Conservation (phyloP, 2,329 filamentous ascomycete species). For the Ceratocystis harringtonii region DNA sequence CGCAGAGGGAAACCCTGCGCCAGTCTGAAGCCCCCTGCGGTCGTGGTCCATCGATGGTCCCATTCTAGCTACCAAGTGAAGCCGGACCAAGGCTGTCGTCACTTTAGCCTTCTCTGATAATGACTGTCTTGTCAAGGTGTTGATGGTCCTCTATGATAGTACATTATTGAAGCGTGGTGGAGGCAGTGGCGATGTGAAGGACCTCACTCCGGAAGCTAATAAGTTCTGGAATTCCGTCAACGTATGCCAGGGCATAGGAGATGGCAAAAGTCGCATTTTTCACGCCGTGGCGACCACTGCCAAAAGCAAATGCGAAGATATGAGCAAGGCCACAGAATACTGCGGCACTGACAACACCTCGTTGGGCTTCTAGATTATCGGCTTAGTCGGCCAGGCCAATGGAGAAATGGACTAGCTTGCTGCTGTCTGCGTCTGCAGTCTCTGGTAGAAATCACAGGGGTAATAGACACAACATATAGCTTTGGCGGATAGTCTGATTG, state of each 20-base stretch:
- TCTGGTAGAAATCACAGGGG: slow-evolving; percentile 23
- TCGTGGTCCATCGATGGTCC: slow-evolving; percentile 41
- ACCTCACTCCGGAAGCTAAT: slow-evolving; percentile 30
- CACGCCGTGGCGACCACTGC: slow-evolving; percentile 40
- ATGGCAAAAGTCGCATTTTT: slow-evolving; percentile 36
- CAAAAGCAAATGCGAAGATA: slow-evolving; percentile 29
- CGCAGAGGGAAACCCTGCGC: slow-evolving; percentile 25
- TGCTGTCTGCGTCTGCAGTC: slow-evolving; percentile 30
- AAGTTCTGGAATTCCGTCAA: slow-evolving; percentile 36
- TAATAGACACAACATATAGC: no score
- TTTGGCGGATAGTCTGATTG: no score
- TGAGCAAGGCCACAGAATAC: slow-evolving; percentile 32
- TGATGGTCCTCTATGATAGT: slow-evolving; percentile 34
- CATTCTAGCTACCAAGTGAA: slow-evolving; percentile 23
- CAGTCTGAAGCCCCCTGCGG: slow-evolving; percentile 31
- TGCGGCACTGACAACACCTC: slow-evolving; percentile 34
- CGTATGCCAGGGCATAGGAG: slow-evolving; percentile 36
- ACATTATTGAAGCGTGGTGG: slow-evolving; percentile 38
- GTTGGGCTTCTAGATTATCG: slow-evolving; percentile 36
- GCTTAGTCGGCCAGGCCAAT: slow-evolving; percentile 37
- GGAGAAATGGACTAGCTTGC: slow-evolving; percentile 42
- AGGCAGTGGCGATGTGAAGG: slow-evolving; percentile 31
- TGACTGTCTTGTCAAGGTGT: slow-evolving; percentile 36
- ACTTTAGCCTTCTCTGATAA: slow-evolving; percentile 33
- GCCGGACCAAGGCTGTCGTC: slow-evolving; percentile 24